Evolutionary conservation across 192 early-diverging fungal species (phyloP), one percentile per base, ranked within the genome.

Genomic region (Podila horticola): DNA sequence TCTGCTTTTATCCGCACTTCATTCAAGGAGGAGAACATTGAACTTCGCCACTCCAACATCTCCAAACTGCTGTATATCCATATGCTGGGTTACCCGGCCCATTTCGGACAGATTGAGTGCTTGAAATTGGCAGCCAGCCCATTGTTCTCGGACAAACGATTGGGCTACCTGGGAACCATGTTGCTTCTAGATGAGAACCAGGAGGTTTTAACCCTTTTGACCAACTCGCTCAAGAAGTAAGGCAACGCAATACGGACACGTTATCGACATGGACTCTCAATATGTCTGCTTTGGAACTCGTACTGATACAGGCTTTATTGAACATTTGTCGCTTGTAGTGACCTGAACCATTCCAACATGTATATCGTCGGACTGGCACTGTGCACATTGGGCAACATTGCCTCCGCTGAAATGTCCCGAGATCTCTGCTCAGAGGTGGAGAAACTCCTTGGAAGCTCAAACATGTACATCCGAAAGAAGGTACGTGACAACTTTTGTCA

Each of bases 51-150:
- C 82, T 88, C 93, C 68, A 99, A 99, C 85, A 93, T 99, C 48
- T 94, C 95, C 31, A 99, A 99, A 84, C 87, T 99, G 74, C 88
- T 99, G 15, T 99, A 99, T 74, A 98, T 99, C 67, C 95, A 98
- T 76, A 94, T 99, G 95, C 90, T 99, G 22, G 97, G 98, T 22
- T 98, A 98, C 73, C 97, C 97, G 34, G 98, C 97, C 30, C 98
- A 99, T 82, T 99, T 99, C 85, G 98, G 98, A 26, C 98, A 99
- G 86, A 97, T 99, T 52, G 98, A 99, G 82, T 99, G 98, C 79
- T 85, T 99, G 38, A 99, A 99, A 85, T 85, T 99, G 52, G 97
- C 95, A 7, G 98, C 97, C 28, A 95, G 94, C 19, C 91, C 95
- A 22, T 86, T 91, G 71, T 99, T 97, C 84, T 90, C 96, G 12